Conservation (phyloP, 352 stramenopile species). For the Pythium insidiosum region DNA sequence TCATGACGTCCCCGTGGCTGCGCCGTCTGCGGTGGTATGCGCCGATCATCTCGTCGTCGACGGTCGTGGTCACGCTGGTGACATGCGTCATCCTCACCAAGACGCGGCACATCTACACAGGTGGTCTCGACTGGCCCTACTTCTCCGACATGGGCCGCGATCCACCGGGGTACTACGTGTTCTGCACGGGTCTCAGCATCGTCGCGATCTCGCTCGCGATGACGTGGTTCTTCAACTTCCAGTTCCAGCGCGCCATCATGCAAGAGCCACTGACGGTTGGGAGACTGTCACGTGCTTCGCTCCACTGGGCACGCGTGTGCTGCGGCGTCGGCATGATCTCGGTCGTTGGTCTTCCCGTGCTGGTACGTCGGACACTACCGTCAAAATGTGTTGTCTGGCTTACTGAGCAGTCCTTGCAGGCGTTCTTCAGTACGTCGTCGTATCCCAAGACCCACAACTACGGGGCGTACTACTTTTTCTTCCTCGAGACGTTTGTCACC, state of each 20-base stretch:
- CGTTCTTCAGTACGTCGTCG: slow-evolving; percentile 52
- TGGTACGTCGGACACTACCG: slow-evolving; percentile 21
- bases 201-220: slow-evolving; percentile 21
- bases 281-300: slow-evolving; percentile 10
- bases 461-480: slow-evolving; percentile 61
- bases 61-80: slow-evolving; percentile 40
- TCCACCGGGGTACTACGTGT: slow-evolving; percentile 42
- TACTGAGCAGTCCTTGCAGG: neutral
- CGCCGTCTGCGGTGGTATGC: slow-evolving; percentile 12
- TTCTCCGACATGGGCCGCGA: slow-evolving; percentile 66
- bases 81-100: slow-evolving; percentile 43
- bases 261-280: slow-evolving; percentile 2
- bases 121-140: slow-evolving; percentile 51
- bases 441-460: slow-evolving; percentile 51
- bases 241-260: slow-evolving; percentile 28
- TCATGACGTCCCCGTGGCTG: neutral
- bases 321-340: slow-evolving; percentile 26
- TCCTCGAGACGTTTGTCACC: slow-evolving; percentile 46
- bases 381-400: neutral
- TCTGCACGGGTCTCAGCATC: slow-evolving; percentile 32
- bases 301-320: slow-evolving; percentile 9
- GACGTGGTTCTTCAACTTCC: slow-evolving; percentile 49
- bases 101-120: slow-evolving; percentile 35
- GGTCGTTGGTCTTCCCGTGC: slow-evolving; percentile 37
- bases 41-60: slow-evolving; percentile 24